Base-by-base conservation (phyloP, 352 stramenopile genomes). In the Pythium rhizo-oryzae region DNA sequence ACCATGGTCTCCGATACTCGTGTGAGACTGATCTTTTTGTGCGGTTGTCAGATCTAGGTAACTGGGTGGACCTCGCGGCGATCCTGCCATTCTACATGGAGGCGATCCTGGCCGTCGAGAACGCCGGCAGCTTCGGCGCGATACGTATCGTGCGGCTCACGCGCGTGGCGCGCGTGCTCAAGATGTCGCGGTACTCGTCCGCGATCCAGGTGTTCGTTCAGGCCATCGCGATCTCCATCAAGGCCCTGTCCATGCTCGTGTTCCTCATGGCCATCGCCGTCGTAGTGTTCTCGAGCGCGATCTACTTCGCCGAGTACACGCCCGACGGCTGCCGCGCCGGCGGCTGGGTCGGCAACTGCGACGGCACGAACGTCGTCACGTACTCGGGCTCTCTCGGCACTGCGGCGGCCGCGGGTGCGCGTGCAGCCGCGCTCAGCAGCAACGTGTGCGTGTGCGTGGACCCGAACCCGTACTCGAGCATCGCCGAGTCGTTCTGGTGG, bases 11-110 rank as follows among this genome's bases (percentile, higher is more conserved):
- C 46, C 25, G 46, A 33, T 33, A 33, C 28, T n/a, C 2, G 13
- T 47, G 12, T 47, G 12, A 41, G 4, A 41, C 35, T 41, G 41
- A 16, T 15, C 41, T 25, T 25, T 59, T 19, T 28, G n/a, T n/a
- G n/a, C n/a, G 23, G 12, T 35, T 4, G 19, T 9, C 57, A 94
- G 85, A 89, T 30, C 76, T 79, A 23, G 75, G 87, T 8, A 97
- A 97, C 54, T 89, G 87, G 75, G 74, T 97, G 43, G 91, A 97
- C 61, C 77, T 96, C 43, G 70, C 81, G 3, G 79, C 91, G 16
- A 93, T 97, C 50, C 75, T 96, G 33, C 91, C 91, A 7, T 97
- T 85, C 64, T 97, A 94, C 57, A 50, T 97, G 49, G 90, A 96
- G 49, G 70, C 70, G 1, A 68, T 93, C 19, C 65, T 93, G n/a